Evolutionary conservation across 805 yeast genomes (phyloP).

Genomic region (Wickerhamomyces pijperi): DNA sequence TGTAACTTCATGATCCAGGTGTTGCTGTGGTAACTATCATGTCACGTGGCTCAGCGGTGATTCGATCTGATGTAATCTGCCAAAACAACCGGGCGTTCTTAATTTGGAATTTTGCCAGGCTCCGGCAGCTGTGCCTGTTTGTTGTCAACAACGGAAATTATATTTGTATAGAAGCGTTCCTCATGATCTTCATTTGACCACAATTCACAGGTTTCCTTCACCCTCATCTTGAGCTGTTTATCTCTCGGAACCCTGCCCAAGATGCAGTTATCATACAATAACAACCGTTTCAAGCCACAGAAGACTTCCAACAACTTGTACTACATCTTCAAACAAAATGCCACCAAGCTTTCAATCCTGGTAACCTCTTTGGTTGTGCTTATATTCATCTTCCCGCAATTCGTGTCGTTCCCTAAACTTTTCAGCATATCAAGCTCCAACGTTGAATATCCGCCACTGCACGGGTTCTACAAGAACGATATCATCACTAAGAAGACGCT

Average conservation of each 20-base stretch:
- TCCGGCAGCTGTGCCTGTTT: too few species aligned
- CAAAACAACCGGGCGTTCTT: not conserved
- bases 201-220: too few species aligned
- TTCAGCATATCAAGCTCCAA: not conserved
- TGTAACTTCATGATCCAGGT: too few species aligned
- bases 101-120: too few species aligned
- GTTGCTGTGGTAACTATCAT: too few species aligned
- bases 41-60: too few species aligned
- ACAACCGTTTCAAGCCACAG: not conserved
- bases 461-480: constrained; percentile 34
- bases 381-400: constrained; percentile 3
- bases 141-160: too few species aligned
- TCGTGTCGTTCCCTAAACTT: constrained; percentile 1
- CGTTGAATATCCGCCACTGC: constrained; percentile 20
- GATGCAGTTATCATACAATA: not conserved
- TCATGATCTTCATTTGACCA: too few species aligned
- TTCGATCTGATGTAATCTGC: not conserved
- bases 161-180: too few species aligned
- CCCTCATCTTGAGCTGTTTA: too few species aligned
- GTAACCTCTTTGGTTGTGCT: constrained; percentile 3
- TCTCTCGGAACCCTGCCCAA: constrained; percentile 7
- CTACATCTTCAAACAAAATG: constrained; percentile 5
- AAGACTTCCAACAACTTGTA: not conserved
- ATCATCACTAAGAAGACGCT: constrained; percentile 38
- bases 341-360: constrained; percentile 3